These are phyloP conservation scores for Dioscorea alata DNA, from an alignment of 106 monocot species.

Conservation along the genomic window DNA sequence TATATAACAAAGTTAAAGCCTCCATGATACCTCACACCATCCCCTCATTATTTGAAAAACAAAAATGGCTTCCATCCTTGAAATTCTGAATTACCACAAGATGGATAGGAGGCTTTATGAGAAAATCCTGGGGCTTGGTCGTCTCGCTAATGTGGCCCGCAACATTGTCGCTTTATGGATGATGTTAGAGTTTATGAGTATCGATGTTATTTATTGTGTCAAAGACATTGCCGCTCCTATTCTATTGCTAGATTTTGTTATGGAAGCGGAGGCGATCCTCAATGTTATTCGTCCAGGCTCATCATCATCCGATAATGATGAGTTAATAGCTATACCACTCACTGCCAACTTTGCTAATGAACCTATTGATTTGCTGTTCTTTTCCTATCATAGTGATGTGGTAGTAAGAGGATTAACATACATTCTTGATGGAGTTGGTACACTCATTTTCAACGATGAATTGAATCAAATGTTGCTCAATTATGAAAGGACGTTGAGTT, in stretches of 20 bases:
- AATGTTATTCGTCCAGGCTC: slow-evolving; percentile 25
- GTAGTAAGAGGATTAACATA: slow-evolving; percentile 24
- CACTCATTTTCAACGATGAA: slow-evolving; percentile 40
- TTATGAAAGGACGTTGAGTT: slow-evolving; percentile 2
- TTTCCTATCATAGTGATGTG: slow-evolving; percentile 32
- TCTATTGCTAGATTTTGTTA: slow-evolving; percentile 2
- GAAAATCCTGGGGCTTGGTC: slow-evolving; percentile 12
- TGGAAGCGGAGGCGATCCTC: slow-evolving; percentile 42
- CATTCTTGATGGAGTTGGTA: slow-evolving; percentile 42
- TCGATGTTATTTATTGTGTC: slow-evolving; percentile 15
- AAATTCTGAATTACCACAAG: slow-evolving; percentile 42
- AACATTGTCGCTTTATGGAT: slow-evolving; percentile 41
- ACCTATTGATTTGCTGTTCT: slow-evolving; percentile 25
- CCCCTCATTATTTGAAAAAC: too few relatives aligned
- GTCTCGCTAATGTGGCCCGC: slow-evolving; percentile 4
- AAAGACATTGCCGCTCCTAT: background rate
- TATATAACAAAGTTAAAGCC: too few relatives aligned
- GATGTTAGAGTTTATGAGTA: slow-evolving; percentile 45
- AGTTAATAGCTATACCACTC: slow-evolving; percentile 1
- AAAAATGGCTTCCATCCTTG: slow-evolving; percentile 5
- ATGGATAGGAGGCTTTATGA: slow-evolving; percentile 40
- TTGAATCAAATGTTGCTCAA: slow-evolving; percentile 14
- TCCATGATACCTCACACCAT: too few relatives aligned
- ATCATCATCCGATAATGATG: background rate
- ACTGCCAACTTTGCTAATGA: slow-evolving; percentile 11